These are phyloP conservation scores for Grosmannia serpens DNA, from an alignment of 2,329 filamentous ascomycete genomes.

Conservation along the genomic window DNA sequence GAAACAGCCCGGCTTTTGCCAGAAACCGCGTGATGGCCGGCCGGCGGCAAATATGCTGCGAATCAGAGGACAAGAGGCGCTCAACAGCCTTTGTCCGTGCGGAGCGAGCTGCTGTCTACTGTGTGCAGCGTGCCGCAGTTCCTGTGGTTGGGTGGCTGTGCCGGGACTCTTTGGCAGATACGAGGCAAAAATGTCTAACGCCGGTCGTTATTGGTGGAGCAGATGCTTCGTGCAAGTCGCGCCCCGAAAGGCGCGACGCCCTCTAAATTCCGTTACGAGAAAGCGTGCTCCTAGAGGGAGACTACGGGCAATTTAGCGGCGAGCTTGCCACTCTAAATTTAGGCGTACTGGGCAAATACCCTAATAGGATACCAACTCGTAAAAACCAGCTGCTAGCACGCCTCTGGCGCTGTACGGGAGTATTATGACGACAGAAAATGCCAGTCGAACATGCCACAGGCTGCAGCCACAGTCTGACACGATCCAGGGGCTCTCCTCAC, in stretches of 20 bases:
- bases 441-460: background rate
- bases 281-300: too few relatives aligned
- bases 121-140: background rate
- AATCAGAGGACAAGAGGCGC: background rate
- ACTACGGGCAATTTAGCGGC: background rate
- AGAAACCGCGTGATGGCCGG: background rate
- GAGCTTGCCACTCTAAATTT: background rate
- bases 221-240: too few relatives aligned
- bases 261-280: background rate
- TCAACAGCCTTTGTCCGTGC: background rate
- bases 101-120: background rate
- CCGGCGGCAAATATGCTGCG: background rate
- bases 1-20: too few relatives aligned
- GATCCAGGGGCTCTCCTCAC: too few relatives aligned
- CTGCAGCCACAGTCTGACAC: background rate
- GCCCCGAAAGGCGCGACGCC: too few relatives aligned
- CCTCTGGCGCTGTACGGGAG: too few relatives aligned
- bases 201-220: background rate
- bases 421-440: background rate
- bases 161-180: background rate
- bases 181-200: background rate
- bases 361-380: too few relatives aligned
- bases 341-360: background rate
- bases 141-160: background rate
- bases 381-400: too few relatives aligned